A percentile compares a stretch with the other conserved stretches of the same genome.
phyloP scores from a whole-genome alignment of 495 filamentous ascomycete genomes.

The Tuber calosporum region DNA sequence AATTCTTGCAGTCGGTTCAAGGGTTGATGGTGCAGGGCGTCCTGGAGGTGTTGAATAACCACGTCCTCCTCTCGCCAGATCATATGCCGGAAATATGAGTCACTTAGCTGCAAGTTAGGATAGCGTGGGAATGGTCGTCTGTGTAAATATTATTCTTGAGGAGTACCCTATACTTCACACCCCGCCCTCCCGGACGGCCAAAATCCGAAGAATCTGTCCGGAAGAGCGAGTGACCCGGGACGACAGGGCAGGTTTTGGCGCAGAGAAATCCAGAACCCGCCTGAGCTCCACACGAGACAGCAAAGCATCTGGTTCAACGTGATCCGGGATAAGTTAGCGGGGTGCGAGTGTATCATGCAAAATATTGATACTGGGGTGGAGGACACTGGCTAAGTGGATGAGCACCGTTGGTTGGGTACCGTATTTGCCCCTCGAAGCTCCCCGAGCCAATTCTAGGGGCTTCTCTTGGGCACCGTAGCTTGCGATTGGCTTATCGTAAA shows the following conservation, averaged over 20 bases:
- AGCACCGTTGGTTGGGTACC: neutral
- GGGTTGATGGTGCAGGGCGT: neutral
- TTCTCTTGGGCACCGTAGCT: neutral
- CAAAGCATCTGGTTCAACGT: too few relatives aligned
- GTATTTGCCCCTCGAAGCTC: neutral
- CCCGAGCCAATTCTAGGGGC: neutral
- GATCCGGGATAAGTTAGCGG: too few relatives aligned
- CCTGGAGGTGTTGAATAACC: neutral
- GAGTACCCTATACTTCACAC: too few relatives aligned
- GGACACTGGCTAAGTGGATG: neutral
- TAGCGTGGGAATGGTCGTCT: neutral
- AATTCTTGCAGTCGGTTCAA: neutral
- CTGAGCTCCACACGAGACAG: too few relatives aligned
- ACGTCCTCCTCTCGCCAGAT: neutral
- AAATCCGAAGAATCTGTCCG: too few relatives aligned
- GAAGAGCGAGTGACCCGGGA: too few relatives aligned
- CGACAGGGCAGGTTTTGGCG: too few relatives aligned
- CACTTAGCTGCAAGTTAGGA: neutral
- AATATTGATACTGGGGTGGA: neutral
- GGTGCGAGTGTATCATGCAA: neutral
- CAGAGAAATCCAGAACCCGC: too few relatives aligned
- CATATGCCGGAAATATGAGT: neutral
- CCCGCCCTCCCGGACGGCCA: too few relatives aligned
- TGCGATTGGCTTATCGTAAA: neutral
- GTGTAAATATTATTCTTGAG: neutral